Evolutionary conservation across 2,329 filamentous ascomycete genomes (phyloP), one percentile per base, ranked within the genome.

Genomic region (Talaromyces sp.): DNA sequence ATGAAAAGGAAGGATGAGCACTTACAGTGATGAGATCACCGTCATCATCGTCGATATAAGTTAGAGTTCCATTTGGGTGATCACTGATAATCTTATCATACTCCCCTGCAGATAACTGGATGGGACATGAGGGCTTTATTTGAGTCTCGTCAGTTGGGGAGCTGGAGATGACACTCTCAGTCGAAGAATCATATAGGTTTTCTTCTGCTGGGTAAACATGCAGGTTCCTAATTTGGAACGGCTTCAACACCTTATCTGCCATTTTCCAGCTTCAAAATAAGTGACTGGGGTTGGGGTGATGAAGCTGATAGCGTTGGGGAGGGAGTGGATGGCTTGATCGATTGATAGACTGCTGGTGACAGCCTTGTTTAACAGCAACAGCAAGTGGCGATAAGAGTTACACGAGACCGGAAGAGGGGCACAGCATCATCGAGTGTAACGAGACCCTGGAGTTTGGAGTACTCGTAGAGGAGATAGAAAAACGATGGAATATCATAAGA

Each of bases 1-100:
- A n/a, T 15, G 22, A 25, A 33, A 11, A 49, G 58, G n/a, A 22
- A 17, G 19, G 10, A 22, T 3, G 10, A 59, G 47, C 39, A 71
- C 77, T 72, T 70, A 81, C 81, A 7, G 78, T 82, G 63, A 83
- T 80, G 37, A 74, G 71, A 63, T 81, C 80, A 2, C 78, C 78
- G 67, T 82, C 80, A 66, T 82, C 79, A 33, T 81, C 77, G 69
- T 83, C 81, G 62, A 78, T 58, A 66, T 83, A 83, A 22, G 72
- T 79, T 52, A 83, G 68, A 39, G 72, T 75, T 13, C 79, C 80
- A 47, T 77, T 74, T 25, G 81, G 80, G 69, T 80, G 70, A 57
- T 69, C 74, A 19, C 70, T 70, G 41, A 80, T 73, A 57, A 81
- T 75, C 25, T 73, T 70, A 71, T 83, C 79, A 62, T 83, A 83